Base-by-base conservation (phyloP, 441 rosid genomes). In the California macrophylla region DNA sequence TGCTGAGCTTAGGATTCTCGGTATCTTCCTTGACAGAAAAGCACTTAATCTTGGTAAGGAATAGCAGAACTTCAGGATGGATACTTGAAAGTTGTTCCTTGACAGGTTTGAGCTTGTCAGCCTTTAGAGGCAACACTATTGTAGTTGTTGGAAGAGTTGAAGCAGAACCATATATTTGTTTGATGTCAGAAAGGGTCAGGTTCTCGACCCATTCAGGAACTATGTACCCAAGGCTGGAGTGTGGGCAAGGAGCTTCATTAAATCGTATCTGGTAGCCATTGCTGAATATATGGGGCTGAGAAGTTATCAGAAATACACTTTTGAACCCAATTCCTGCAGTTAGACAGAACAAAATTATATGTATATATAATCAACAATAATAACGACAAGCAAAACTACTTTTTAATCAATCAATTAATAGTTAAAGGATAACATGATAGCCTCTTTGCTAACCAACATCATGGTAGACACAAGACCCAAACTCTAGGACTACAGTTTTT, bases 131-230 rank as follows among this genome's bases (percentile, higher is more conserved):
- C 77, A 89, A 75, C 72, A 91, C 71, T 10, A 87, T 70, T 0
- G 82, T 76, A 21, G 93, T 91, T 3, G 86, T 81, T 0, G 97
- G 96, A 70, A 89, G 79, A 3, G 75, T n/a, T 4, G 80, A 74
- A 8, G 65, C 42, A 0, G 78, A 80, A 29, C 88, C 86, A 73
- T 89, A 86, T 3, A 86, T 73, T 47, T 80, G 54, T 66, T 75
- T 75, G 18, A 89, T 72, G 68, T 85, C 91, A 0, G 61, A 62
- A 34, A 80, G 84, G 24, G 79, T 77, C 28, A 85, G 87, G 30
- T 70, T 74, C 66, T 82, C 87, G 38, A 91, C 83, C 92, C 96
- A 89, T 73, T 91, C 92, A 0, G 93, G 96, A 68, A 91, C 89
- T 18, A 86, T 82, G 76, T 84, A 91, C 3, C 96, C 93, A 13